Conservation (phyloP, 192 early-diverging fungal genomes). For the Coemansia sp. region DNA sequence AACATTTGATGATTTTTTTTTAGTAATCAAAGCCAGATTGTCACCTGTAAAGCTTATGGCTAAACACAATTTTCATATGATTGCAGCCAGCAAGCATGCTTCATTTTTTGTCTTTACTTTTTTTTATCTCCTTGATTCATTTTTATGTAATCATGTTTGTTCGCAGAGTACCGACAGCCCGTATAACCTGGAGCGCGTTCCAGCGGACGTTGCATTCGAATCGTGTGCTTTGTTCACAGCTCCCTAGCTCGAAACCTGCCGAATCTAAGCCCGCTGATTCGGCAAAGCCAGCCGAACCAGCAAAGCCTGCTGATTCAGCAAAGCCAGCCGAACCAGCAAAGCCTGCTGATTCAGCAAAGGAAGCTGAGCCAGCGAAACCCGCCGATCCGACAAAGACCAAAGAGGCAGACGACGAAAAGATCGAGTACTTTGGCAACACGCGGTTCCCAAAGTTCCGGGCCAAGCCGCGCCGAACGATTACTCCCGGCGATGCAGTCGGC, state of each 20-base stretch:
- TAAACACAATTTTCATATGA: too few species aligned
- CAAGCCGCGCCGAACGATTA: conserved; percentile 47
- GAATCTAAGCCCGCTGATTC: neutral
- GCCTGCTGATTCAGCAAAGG: conserved; percentile 1
- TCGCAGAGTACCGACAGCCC: neutral
- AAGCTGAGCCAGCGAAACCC: too few species aligned
- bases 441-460: conserved; percentile 43
- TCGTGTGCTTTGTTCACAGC: conserved; percentile 6
- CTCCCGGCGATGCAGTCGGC: conserved; percentile 47
- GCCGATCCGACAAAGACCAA: neutral
- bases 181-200: neutral
- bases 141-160: neutral
- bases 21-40: too few species aligned
- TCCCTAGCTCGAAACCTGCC: neutral
- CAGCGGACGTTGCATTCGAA: neutral
- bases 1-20: too few species aligned
- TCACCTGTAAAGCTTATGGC: too few species aligned
- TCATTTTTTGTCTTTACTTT: neutral
- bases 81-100: neutral
- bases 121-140: too few species aligned
- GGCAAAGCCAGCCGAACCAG: conserved; percentile 1
- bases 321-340: neutral
- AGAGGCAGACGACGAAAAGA: conserved; percentile 18
- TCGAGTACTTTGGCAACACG: conserved; percentile 53
- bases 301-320: neutral